Evolutionary conservation across 179 eudicot genomes (phyloP).

Genomic region (Beta corolliflora): DNA sequence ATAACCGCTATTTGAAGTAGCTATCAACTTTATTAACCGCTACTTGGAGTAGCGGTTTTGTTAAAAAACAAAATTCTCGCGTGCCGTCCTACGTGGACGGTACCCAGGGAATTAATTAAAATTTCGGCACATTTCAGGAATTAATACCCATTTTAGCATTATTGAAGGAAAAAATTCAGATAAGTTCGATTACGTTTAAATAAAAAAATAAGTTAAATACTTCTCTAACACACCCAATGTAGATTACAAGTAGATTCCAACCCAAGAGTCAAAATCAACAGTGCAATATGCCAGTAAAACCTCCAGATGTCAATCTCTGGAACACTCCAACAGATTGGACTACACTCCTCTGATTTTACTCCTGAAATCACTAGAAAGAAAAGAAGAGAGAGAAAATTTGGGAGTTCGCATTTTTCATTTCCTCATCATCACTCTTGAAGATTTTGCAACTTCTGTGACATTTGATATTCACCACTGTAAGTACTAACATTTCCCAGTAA

Average conservation of each 20-base stretch:
- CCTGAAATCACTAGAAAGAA: background rate
- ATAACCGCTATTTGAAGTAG: no score
- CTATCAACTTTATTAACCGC: no score
- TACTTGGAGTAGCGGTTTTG: no score
- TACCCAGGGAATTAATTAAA: no score
- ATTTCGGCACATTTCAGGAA: no score
- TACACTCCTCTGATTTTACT: background rate
- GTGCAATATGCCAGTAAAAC: background rate
- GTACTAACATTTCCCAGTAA: background rate
- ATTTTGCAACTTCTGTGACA: background rate
- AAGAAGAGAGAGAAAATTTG: background rate
- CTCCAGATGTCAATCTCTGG: slow-evolving; percentile 22
- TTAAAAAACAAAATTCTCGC: no score
- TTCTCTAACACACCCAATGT: background rate
- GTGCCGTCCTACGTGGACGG: no score
- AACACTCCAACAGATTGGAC: background rate
- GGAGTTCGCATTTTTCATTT: background rate
- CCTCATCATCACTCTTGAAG: background rate
- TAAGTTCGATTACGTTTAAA: no score
- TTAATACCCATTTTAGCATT: no score
- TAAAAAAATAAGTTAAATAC: no score
- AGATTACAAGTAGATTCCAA: slow-evolving; percentile 18
- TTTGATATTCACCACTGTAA: background rate
- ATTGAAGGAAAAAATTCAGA: no score
- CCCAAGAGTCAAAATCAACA: slow-evolving; percentile 5